Base-by-base conservation (phyloP, 2,329 filamentous ascomycete species). In the Calonectria ilicicola region DNA sequence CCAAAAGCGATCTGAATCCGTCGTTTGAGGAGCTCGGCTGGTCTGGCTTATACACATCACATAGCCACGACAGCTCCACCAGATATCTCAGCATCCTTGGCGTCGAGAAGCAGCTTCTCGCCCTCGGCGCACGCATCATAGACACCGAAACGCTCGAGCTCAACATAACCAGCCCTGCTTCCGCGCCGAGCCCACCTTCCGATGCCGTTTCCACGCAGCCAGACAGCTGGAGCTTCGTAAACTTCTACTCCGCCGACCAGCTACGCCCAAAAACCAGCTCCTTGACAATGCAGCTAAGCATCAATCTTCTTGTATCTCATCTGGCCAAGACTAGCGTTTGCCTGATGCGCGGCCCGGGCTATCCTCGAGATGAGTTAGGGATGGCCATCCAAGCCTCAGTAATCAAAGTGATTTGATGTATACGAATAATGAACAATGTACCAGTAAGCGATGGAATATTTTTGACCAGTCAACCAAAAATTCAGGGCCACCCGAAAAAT, bases 211-310 rank as follows among this genome's bases (percentile, higher is more conserved):
- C 75, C 3, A 60, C 69, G 4, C 78, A 80, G 15, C 76, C 78
- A 1, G 78, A 79, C n/a, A 80, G 78, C 42, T 80, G 78, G 78
- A 80, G 78, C 21, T 80, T 79, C 7, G 78, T 80, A 40, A 74
- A 80, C 21, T 80, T 79, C 35, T 80, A 80, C 56, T 76, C 74
- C 0, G 75, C 78, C 40, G 72, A 74, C 1, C 62, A 72, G 0
- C 64, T 76, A 12, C 65, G 75, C 1, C 74, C 72, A 46, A 40
- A 60, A 10, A 51, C 75, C 7, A 65, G 62, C 7, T 67, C 66
- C 14, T 44, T 77, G 1, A 78, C 67, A 0, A 72, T 80, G 62
- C 68, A 73, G 14, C 29, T 80, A 5, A 79, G 73, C 23, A 72
- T 77, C 6, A 51, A 65, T 5, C 46, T 53, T 15, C 74, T 80